Percentiles rank a stretch among this genome's conserved stretches.
These are phyloP conservation scores for Taphrina deformans DNA, from an alignment of 1,139 yeast species.

Conservation along the genomic window DNA sequence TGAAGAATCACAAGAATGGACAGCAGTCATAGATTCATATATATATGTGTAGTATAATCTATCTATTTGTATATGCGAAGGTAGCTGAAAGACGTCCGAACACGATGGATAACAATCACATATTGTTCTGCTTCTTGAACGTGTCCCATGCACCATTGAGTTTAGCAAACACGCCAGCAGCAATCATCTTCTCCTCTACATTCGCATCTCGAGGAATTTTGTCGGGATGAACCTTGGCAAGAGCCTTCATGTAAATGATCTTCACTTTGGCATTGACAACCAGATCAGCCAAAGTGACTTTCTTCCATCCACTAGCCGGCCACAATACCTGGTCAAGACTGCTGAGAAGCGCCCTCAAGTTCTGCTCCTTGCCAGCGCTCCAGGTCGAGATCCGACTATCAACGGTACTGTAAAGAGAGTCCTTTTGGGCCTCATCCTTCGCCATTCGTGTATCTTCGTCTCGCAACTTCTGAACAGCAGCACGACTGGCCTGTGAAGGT, in stretches of 20 bases:
- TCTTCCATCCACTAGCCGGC: constrained; percentile 63
- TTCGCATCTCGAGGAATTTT: constrained; percentile 56
- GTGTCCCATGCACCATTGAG: constrained; percentile 89
- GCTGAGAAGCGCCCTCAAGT: constrained; percentile 70
- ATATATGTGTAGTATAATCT: no score
- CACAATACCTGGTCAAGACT: constrained; percentile 65
- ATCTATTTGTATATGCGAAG: background rate
- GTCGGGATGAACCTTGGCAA: constrained; percentile 91
- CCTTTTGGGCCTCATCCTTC: constrained; percentile 54
- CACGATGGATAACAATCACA: background rate
- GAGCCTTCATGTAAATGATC: constrained; percentile 85
- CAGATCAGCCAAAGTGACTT: constrained; percentile 67
- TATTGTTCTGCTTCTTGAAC: constrained; percentile 58
- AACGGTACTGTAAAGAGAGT: constrained; percentile 61
- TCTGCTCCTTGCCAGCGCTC: constrained; percentile 74
- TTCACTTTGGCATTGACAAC: constrained; percentile 92
- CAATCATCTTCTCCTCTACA: constrained; percentile 75
- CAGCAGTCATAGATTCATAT: no score
- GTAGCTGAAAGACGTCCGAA: background rate
- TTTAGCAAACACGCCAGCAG: constrained; percentile 80
- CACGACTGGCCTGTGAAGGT: constrained; percentile 36
- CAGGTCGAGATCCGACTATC: constrained; percentile 59
- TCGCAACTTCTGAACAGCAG: constrained; percentile 43
- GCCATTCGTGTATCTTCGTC: constrained; percentile 54
- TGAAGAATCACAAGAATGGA: no score